Evolutionary conservation across 371 early-diverging fungal species (phyloP), one percentile per base, ranked within the genome.

Genomic region (Coemansia sp.): DNA sequence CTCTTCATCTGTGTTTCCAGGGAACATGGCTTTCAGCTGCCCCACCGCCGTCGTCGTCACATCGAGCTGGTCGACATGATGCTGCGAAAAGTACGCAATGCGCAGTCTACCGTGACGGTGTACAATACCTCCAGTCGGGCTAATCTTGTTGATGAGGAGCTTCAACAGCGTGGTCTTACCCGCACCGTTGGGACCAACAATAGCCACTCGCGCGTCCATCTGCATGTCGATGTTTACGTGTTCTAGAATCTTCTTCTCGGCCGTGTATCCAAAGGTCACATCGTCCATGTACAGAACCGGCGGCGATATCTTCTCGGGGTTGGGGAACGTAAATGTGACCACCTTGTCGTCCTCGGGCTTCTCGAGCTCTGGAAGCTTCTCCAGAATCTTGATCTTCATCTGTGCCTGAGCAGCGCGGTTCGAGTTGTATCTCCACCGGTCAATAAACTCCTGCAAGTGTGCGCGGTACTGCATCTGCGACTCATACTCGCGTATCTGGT

Each of bases 401-500:
- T 99, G 99, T 9, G 98, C 99, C 82, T 97, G 97, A 26, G 97
- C 91, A 21, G 97, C 96, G 63, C 98, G 87, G 72, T 96, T 98
- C 50, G 99, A 98, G 84, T 98, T 98, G 83, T 94, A 97, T 75
- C 99, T 86, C 96, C 99, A 99, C 55, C 97, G 90, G 79, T 99
- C 99, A 69, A 99, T 96, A 78, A 98, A 99, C 37, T 93, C 96
- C 80, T 97, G 94, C 69, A 96, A 81, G 82, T 97, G 97, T 71
- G 93, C 89, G 21, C 96, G 90, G 75, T 94, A 92, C 80, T 91
- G 88, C 81, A 94, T 81, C 84, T 99, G 96, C 62, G 94, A 84
- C 86, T 97, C 94, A 82, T 98, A 94, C 82, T 99, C 97, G 62
- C 92, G 86, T 52, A 91, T 55, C 80, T 93, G 91, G 74, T 91